Percentiles rank a stretch among this genome's conserved stretches.
Conservation (phyloP, 2,329 filamentous ascomycete genomes). For the Lachnellula cervina region DNA sequence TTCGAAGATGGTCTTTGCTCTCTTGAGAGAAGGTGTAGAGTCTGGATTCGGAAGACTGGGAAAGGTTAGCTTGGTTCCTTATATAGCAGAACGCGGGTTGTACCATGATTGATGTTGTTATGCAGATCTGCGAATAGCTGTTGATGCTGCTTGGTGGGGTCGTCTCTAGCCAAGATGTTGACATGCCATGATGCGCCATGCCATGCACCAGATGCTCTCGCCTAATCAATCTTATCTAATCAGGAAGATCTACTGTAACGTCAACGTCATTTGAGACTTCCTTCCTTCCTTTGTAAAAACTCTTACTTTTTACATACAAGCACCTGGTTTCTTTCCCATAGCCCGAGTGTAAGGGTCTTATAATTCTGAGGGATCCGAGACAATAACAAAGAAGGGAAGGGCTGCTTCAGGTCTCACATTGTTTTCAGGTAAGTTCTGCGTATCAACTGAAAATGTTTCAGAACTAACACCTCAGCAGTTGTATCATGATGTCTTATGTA, state of each 20-base stretch:
- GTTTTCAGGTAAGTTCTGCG: constrained; percentile 42
- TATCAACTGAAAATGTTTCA: background rate
- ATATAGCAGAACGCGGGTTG: background rate
- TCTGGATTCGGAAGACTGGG: constrained; percentile 67
- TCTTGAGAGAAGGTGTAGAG: constrained; percentile 90
- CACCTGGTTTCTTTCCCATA: no score
- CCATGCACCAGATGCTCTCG: background rate
- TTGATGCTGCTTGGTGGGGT: background rate
- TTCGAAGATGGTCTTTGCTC: constrained; percentile 84
- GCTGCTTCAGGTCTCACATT: constrained; percentile 43
- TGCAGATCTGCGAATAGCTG: background rate
- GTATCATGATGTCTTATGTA: constrained; percentile 19
- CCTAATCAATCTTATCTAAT: background rate
- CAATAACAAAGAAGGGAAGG: constrained; percentile 28
- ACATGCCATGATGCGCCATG: background rate
- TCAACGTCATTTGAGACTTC: no score
- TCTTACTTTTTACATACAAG: no score
- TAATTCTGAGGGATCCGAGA: no score
- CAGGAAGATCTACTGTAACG: background rate
- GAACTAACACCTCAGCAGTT: constrained; percentile 7
- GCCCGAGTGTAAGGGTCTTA: no score
- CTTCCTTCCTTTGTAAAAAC: no score
- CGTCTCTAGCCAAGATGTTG: background rate
- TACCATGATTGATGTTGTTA: background rate
- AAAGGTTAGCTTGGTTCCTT: background rate